Evolutionary conservation across 2,329 filamentous ascomycete genomes (phyloP).

Genomic region (Fusarium albosuccineum): DNA sequence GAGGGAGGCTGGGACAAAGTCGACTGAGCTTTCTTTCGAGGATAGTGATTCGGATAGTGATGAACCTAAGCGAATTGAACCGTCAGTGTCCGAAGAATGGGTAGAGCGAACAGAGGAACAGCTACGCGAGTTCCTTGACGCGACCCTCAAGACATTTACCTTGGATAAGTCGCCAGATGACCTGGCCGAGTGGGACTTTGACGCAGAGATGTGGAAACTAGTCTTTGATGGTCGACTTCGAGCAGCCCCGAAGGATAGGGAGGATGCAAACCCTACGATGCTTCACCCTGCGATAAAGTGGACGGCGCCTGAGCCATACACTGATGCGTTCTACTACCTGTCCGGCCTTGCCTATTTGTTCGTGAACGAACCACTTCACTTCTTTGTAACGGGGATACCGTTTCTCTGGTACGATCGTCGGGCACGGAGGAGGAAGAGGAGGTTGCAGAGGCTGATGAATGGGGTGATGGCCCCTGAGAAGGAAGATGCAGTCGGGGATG

Average conservation of each 20-base stretch:
- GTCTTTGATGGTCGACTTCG: conserved; percentile 1
- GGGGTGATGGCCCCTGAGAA: conserved; percentile 6
- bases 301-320: not conserved
- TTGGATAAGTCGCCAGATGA: conserved; percentile 10
- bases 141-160: conserved; percentile 18
- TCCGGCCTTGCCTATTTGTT: conserved; percentile 18
- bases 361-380: not conserved
- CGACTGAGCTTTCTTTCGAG: not conserved
- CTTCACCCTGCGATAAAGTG: not conserved
- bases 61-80: not conserved
- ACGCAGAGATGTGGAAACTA: conserved; percentile 19
- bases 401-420: conserved; percentile 16
- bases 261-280: not conserved
- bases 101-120: conserved; percentile 21
- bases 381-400: conserved; percentile 1
- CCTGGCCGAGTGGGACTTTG: conserved; percentile 21
- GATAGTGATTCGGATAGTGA: not conserved
- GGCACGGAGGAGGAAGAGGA: conserved; percentile 13
- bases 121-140: conserved; percentile 23
- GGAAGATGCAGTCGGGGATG: not conserved
- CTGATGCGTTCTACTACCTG: conserved; percentile 24
- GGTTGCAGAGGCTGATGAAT: conserved; percentile 9
- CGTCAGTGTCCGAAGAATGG: conserved; percentile 3
- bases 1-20: not conserved
- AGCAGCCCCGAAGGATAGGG: not conserved